Evolutionary conservation across 805 yeast genomes (phyloP).

Genomic region (Wickerhamiella slavikovae): DNA sequence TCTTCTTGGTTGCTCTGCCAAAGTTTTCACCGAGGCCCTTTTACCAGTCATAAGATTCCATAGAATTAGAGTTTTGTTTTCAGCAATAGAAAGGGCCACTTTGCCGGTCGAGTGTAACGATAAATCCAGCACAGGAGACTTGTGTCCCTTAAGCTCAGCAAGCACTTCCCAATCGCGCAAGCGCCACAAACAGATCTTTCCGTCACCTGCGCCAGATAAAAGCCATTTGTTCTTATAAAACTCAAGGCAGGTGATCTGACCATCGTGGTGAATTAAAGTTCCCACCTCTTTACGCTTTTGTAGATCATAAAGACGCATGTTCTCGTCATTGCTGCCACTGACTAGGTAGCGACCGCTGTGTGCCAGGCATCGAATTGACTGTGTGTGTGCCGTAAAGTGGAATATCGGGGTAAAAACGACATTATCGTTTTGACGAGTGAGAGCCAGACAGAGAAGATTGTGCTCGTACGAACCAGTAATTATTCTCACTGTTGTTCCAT

Average conservation of each 20-base stretch:
- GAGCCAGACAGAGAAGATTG: conserved; percentile 63
- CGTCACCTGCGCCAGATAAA: conserved; percentile 77
- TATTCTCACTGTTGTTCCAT: conserved; percentile 30
- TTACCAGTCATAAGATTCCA: conserved; percentile 97
- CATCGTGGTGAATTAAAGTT: conserved; percentile 70
- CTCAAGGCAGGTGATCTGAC: conserved; percentile 58
- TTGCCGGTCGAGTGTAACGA: conserved; percentile 81
- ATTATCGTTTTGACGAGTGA: conserved; percentile 27
- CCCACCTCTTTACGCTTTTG: conserved; percentile 90
- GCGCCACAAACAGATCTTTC: conserved; percentile 79
- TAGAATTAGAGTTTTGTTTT: conserved; percentile 61
- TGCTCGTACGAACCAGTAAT: conserved; percentile 94
- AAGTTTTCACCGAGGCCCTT: conserved; percentile 66
- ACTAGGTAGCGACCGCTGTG: conserved; percentile 68
- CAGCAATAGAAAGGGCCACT: conserved; percentile 76
- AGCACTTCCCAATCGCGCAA: conserved; percentile 92
- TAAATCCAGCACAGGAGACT: conserved; percentile 61
- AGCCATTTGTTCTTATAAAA: conserved; percentile 58
- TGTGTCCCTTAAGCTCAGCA: conserved; percentile 77
- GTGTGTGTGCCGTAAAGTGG: conserved; percentile 86
- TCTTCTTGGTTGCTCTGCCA: conserved; percentile 11
- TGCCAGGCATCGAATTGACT: conserved; percentile 72
- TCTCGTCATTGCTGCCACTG: conserved; percentile 91
- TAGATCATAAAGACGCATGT: conserved; percentile 79
- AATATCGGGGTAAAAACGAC: conserved; percentile 72